These are phyloP conservation scores for Urtica urens DNA, from an alignment of 306 rosid genomes.

Conservation along the genomic window DNA sequence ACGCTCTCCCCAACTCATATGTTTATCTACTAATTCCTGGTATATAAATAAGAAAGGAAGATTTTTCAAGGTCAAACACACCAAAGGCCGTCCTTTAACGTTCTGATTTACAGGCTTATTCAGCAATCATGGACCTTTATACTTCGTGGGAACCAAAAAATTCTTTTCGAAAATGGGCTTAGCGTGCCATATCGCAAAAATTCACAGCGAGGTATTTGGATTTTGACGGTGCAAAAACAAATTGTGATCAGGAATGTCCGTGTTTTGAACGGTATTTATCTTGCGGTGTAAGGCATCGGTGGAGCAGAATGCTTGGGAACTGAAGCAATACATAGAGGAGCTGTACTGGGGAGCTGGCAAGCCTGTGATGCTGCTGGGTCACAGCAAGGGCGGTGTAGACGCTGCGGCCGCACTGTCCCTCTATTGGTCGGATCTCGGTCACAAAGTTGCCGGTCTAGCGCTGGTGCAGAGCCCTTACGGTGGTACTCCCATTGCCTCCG, in stretches of 20 bases:
- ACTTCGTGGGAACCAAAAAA: constrained; percentile 67
- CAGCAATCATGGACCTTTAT: constrained; percentile 75
- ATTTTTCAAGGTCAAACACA: not conserved
- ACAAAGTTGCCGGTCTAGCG: constrained; percentile 81
- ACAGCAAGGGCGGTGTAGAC: constrained; percentile 88
- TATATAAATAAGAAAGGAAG: constrained; percentile 24
- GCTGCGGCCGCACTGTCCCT: constrained; percentile 65
- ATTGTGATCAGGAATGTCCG: too few species aligned
- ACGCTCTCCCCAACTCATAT: constrained; percentile 55
- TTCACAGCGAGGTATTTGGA: constrained; percentile 66
- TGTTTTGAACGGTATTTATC: too few species aligned
- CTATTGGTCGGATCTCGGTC: constrained; percentile 54
- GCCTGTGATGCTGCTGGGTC: constrained; percentile 70
- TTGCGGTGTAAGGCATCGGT: constrained; percentile 59
- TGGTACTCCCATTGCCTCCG: constrained; percentile 82
- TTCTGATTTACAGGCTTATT: constrained; percentile 52
- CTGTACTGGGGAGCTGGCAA: constrained; percentile 79
- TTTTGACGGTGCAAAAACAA: not conserved
- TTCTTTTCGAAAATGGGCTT: constrained; percentile 88
- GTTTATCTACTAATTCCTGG: constrained; percentile 78
- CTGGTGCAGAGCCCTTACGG: constrained; percentile 75
- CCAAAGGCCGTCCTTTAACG: too few species aligned
- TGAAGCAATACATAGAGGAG: constrained; percentile 67
- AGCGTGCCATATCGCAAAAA: constrained; percentile 77
- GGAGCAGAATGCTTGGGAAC: constrained; percentile 71